A percentile compares a stretch with the other conserved stretches of the same genome.
These are phyloP conservation scores for Hypericum perforatum DNA, from an alignment of 345 rosid genomes.

Conservation along the genomic window DNA sequence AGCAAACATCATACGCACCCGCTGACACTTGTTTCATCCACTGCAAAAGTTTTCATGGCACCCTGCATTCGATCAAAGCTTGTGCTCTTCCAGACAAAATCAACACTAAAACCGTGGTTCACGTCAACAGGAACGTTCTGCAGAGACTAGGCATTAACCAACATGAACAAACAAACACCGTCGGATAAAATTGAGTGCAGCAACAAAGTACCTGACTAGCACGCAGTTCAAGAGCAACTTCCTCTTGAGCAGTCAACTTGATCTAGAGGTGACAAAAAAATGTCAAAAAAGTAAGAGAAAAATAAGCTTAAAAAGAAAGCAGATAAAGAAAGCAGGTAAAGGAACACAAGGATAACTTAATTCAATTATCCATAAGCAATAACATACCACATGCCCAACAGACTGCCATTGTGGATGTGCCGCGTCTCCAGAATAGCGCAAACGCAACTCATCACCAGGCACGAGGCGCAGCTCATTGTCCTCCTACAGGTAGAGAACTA, in stretches of 20 bases:
- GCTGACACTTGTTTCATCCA: slow-evolving; percentile 99
- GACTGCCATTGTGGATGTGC: slow-evolving; percentile 98
- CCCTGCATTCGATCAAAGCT: slow-evolving; percentile 99
- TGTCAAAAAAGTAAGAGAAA: neutral
- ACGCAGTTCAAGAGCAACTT: slow-evolving; percentile 98
- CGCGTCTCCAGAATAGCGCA: slow-evolving; percentile 96
- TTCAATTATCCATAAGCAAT: slow-evolving; percentile 7
- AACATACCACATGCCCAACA: slow-evolving; percentile 95
- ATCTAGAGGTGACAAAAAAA: slow-evolving; percentile 36
- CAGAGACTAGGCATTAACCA: slow-evolving; percentile 14
- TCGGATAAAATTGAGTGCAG: slow-evolving; percentile 3
- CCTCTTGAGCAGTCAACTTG: slow-evolving; percentile 96
- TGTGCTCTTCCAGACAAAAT: slow-evolving; percentile 99
- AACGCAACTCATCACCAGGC: slow-evolving; percentile 92
- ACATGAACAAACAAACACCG: slow-evolving; percentile 5
- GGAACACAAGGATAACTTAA: neutral
- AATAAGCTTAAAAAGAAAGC: neutral
- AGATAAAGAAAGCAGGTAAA: too few relatives aligned
- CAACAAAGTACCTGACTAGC: slow-evolving; percentile 68
- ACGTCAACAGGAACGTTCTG: slow-evolving; percentile 96
- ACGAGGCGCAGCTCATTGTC: slow-evolving; percentile 96
- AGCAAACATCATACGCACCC: slow-evolving; percentile 39
- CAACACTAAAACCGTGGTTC: slow-evolving; percentile 93
- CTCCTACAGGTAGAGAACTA: slow-evolving; percentile 44
- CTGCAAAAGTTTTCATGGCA: slow-evolving; percentile 99